A percentile compares a stretch with the other conserved stretches of the same genome.
These are phyloP conservation scores for Xanthoconium stramineum DNA, from an alignment of 768 basidiomycete genomes.

Conservation along the genomic window DNA sequence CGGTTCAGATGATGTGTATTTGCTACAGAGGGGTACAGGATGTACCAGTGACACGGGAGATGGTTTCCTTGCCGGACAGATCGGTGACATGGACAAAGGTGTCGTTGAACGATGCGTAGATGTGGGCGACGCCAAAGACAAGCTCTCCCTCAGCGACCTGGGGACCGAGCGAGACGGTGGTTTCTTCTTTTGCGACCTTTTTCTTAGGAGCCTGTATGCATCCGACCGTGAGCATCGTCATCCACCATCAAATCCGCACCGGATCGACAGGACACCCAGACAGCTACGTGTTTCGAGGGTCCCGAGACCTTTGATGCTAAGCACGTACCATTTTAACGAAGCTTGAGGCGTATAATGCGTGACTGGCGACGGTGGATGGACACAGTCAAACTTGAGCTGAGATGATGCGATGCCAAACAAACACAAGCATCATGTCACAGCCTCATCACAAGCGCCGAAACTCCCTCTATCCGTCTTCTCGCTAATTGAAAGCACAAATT, in stretches of 20 bases:
- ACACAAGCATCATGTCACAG: conserved; percentile 10
- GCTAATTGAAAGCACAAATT: no score
- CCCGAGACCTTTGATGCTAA: neutral
- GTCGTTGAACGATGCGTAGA: conserved; percentile 99
- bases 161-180: conserved; percentile 88
- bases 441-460: no score
- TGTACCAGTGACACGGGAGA: conserved; percentile 94
- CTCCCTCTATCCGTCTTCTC: no score
- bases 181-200: conserved; percentile 77
- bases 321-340: conserved; percentile 38
- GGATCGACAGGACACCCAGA: conserved; percentile 2
- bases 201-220: conserved; percentile 78
- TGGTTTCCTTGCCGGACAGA: conserved; percentile 98
- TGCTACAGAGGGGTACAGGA: neutral
- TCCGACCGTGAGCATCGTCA: conserved; percentile 48
- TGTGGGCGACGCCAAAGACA: conserved; percentile 98
- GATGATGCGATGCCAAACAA: conserved; percentile 15
- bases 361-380: neutral
- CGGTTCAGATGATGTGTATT: neutral
- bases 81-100: conserved; percentile 99
- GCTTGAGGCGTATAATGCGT: conserved; percentile 27
- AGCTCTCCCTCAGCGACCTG: conserved; percentile 95
- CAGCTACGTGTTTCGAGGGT: neutral
- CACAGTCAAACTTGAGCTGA: neutral
- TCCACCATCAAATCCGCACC: conserved; percentile 39